Evolutionary conservation across 2,329 filamentous ascomycete genomes (phyloP).

Genomic region (Dothistroma pini): DNA sequence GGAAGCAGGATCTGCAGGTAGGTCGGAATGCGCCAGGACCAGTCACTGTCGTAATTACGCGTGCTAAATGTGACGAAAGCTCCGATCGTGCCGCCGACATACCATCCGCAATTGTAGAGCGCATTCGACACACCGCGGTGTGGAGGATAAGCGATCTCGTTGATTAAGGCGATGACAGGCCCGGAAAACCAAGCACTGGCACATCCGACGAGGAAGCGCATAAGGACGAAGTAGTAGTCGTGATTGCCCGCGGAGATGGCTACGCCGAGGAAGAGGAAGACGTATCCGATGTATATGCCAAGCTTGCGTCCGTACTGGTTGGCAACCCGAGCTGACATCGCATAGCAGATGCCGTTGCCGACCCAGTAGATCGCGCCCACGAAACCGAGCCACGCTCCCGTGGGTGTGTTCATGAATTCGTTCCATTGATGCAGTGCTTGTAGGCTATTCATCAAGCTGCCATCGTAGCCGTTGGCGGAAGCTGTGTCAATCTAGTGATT

Average conservation of each 20-base stretch:
- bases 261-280: constrained; percentile 34
- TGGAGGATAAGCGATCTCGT: constrained; percentile 44
- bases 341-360: constrained; percentile 39
- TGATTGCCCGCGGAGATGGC: constrained; percentile 34
- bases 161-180: constrained; percentile 40
- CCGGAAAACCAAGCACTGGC: constrained; percentile 35
- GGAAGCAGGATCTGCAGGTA: constrained; percentile 17
- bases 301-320: constrained; percentile 43
- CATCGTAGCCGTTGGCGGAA: constrained; percentile 45
- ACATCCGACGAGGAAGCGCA: constrained; percentile 38
- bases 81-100: constrained; percentile 18
- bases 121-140: constrained; percentile 38
- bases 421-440: constrained; percentile 40
- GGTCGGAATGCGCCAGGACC: constrained; percentile 20
- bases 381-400: constrained; percentile 37
- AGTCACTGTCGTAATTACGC: constrained; percentile 10
- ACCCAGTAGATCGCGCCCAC: constrained; percentile 39
- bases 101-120: constrained; percentile 38
- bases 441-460: constrained; percentile 42
- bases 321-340: constrained; percentile 39
- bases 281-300: constrained; percentile 37
- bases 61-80: constrained; percentile 4
- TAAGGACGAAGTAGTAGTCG: constrained; percentile 37
- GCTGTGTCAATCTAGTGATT: constrained; percentile 26
- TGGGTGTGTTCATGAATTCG: constrained; percentile 40